A percentile compares a stretch with the other conserved stretches of the same genome.
Conservation (phyloP, 164 flowering plant genomes). For the Tetracentron sinense region DNA sequence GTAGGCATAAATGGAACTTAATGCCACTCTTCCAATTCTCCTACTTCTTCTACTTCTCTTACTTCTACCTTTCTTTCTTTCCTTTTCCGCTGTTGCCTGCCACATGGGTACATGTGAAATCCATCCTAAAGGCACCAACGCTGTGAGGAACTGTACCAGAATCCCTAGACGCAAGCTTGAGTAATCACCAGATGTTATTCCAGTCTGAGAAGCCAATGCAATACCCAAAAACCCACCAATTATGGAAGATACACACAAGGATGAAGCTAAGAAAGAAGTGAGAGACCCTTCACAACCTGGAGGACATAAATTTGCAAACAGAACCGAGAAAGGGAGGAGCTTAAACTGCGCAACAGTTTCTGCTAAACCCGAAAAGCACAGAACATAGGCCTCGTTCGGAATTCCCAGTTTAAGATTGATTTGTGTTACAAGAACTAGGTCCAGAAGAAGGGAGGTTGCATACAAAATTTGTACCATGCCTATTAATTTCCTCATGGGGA, state of each 20-base stretch:
- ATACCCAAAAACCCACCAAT: constrained; percentile 69
- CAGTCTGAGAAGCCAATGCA: constrained; percentile 63
- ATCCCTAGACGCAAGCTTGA: constrained; percentile 63
- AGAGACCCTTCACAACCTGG: constrained; percentile 84
- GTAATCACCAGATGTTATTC: constrained; percentile 57
- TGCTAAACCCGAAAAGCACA: constrained; percentile 73
- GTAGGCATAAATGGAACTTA: constrained; percentile 27
- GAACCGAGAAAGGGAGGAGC: constrained; percentile 71
- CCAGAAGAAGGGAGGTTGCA: constrained; percentile 67
- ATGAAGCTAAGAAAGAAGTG: constrained; percentile 72
- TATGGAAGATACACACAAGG: constrained; percentile 63
- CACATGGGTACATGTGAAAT: constrained; percentile 44
- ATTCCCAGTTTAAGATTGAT: constrained; percentile 63
- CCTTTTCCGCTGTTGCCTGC: constrained; percentile 25
- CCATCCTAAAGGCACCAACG: constrained; percentile 67
- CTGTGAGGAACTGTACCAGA: constrained; percentile 61
- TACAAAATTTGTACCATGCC: constrained; percentile 49
- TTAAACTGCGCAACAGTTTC: constrained; percentile 78
- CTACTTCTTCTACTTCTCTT: constrained; percentile 40
- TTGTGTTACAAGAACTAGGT: constrained; percentile 65
- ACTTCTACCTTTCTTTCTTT: constrained; percentile 34
- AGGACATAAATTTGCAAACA: constrained; percentile 70
- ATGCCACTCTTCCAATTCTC: constrained; percentile 42
- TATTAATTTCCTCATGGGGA: constrained; percentile 60
- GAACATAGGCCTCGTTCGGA: constrained; percentile 57